A percentile compares a stretch with the other conserved stretches of the same genome.
Evolutionary conservation across 495 filamentous ascomycete species (phyloP).

Genomic region (Penicillium robsamsonii): DNA sequence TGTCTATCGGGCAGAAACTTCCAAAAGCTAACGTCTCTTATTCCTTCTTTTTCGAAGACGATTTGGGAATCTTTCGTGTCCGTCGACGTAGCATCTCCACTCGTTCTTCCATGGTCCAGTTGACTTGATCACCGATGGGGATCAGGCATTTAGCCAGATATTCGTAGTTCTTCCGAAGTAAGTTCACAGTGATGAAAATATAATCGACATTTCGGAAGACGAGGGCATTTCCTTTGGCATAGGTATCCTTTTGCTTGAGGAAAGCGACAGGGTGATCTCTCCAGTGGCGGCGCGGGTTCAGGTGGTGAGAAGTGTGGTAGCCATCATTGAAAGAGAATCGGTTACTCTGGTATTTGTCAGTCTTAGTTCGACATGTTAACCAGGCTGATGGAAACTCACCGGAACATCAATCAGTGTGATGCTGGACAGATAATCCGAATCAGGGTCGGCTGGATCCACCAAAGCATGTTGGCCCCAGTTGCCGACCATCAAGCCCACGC

Average conservation of each 20-base stretch:
- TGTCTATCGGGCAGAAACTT: neutral
- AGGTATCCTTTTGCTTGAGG: constrained; percentile 59
- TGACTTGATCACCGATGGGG: constrained; percentile 65
- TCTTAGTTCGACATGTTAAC: neutral
- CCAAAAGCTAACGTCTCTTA: constrained; percentile 17
- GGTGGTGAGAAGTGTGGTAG: constrained; percentile 74
- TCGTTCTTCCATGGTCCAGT: constrained; percentile 57
- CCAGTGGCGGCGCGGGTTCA: constrained; percentile 73
- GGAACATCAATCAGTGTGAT: constrained; percentile 72
- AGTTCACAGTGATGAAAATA: constrained; percentile 60
- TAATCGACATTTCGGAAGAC: constrained; percentile 74
- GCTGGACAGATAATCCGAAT: constrained; percentile 67
- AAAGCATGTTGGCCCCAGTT: constrained; percentile 78
- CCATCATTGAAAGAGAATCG: constrained; percentile 75
- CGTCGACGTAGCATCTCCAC: constrained; percentile 61
- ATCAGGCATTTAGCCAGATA: constrained; percentile 63
- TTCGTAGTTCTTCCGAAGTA: constrained; percentile 61
- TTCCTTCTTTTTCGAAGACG: constrained; percentile 49
- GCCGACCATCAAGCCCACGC: constrained; percentile 66
- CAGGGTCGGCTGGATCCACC: constrained; percentile 64
- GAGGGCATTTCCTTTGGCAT: constrained; percentile 58
- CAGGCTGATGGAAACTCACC: constrained; percentile 44
- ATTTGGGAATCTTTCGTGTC: constrained; percentile 57
- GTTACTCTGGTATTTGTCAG: constrained; percentile 53
- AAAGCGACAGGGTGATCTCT: constrained; percentile 68